A percentile compares a stretch with the other conserved stretches of the same genome.
These are phyloP conservation scores for Metschnikowia bowlesiae DNA, from an alignment of 805 yeast genomes.

Conservation along the genomic window DNA sequence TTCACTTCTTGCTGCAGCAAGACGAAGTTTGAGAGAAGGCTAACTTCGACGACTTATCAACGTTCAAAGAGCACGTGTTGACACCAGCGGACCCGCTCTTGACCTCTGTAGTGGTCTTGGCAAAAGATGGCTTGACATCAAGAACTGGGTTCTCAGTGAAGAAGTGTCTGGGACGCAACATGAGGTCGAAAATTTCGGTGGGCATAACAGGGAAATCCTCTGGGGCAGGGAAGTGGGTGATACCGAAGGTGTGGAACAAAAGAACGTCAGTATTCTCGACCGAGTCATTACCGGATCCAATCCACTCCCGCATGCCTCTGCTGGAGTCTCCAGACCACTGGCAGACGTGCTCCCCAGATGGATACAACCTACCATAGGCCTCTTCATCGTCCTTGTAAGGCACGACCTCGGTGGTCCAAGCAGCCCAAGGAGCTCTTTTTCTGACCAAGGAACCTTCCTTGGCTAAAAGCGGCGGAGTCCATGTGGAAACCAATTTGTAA, in stretches of 20 bases:
- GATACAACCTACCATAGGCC: slow-evolving; percentile 61
- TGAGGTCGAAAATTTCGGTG: slow-evolving; percentile 70
- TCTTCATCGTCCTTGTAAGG: slow-evolving; percentile 56
- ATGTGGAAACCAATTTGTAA: slow-evolving; percentile 71
- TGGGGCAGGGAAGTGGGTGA: slow-evolving; percentile 83
- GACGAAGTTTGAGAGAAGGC: slow-evolving; percentile 42
- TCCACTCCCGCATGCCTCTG: slow-evolving; percentile 65
- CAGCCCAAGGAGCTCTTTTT: slow-evolving; percentile 83
- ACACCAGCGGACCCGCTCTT: slow-evolving; percentile 33
- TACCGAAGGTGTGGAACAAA: slow-evolving; percentile 78
- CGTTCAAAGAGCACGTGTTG: slow-evolving; percentile 32
- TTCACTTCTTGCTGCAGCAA: slow-evolving; percentile 23
- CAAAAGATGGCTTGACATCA: slow-evolving; percentile 63
- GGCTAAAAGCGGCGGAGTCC: slow-evolving; percentile 70
- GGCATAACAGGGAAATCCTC: slow-evolving; percentile 92
- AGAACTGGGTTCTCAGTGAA: slow-evolving; percentile 74
- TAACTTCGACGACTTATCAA: slow-evolving; percentile 48
- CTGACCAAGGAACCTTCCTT: slow-evolving; percentile 68
- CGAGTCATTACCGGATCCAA: slow-evolving; percentile 54
- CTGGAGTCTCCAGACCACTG: slow-evolving; percentile 70
- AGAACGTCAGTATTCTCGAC: slow-evolving; percentile 69
- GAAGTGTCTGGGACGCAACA: slow-evolving; percentile 76
- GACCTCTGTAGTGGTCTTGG: slow-evolving; percentile 40
- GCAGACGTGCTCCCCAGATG: slow-evolving; percentile 76
- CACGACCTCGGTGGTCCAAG: slow-evolving; percentile 59